Conservation (phyloP, 441 rosid genomes). For the Isatis lusitanica region DNA sequence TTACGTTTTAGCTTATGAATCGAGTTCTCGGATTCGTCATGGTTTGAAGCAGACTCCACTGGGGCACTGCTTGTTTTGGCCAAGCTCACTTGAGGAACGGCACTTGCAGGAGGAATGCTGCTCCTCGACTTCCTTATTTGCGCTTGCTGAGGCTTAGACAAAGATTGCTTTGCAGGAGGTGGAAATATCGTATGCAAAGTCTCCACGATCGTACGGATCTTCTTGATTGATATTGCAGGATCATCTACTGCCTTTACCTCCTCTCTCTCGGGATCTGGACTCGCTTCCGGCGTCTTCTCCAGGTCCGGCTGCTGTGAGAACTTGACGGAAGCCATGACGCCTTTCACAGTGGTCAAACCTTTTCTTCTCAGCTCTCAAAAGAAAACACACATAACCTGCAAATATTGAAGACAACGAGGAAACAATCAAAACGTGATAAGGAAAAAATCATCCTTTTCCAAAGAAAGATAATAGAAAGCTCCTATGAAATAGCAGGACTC, state of each 20-base stretch:
- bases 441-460: no score
- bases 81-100: neutral
- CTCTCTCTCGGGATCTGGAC: neutral
- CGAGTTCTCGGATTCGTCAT: neutral
- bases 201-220: neutral
- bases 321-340: neutral
- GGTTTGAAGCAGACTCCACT: neutral
- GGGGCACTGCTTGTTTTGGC: neutral
- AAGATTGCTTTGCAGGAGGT: neutral
- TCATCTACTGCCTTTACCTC: neutral
- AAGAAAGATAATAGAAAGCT: no score
- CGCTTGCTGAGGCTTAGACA: neutral
- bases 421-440: no score
- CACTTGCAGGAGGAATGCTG: neutral
- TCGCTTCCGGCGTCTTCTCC: neutral
- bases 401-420: no score
- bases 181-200: neutral
- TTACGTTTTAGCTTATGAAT: slow-evolving; percentile 13
- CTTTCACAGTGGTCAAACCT: no score
- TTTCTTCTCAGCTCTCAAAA: neutral
- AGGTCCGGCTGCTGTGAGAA: neutral
- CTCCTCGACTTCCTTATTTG: neutral
- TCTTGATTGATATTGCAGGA: neutral
- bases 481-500: no score
- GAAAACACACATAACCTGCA: no score